Evolutionary conservation across 805 yeast genomes (phyloP), one percentile per base, ranked within the genome.

Genomic region (Candida golubevii): DNA sequence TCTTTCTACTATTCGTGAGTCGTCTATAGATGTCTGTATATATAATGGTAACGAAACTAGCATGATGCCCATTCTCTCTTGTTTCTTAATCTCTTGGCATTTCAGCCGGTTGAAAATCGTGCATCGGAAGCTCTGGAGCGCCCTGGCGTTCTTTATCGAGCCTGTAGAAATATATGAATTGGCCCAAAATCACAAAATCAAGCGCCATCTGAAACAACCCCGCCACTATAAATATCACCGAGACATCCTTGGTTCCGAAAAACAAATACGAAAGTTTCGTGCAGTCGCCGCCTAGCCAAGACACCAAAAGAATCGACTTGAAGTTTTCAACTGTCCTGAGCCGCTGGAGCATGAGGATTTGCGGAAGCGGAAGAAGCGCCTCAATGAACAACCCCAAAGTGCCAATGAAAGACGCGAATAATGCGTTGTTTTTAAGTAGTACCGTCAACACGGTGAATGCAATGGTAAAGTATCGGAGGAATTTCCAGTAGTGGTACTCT

Each of bases 271-370:
- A 70, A 23, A 88, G 77, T 60, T 90, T 90, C 33, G 88, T 76
- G 34, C 83, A 69, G 65, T 89, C 97, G 45, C 97, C 97, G 47
- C 91, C 83, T 5, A 89, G 69, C 97, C 97, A 89, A 56, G 90
- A 83, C 14, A 88, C 65, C 32, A 89, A 61, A 30, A 89, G 67
- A 26, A 91, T 78, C 40, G 82, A 70, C 56, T 88, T 83, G 67
- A 89, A 89, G 47, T 93, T 91, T 51, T 83, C 83, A 7, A 85
- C 80, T 0, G 88, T 78, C 54, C 80, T 79, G 26, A 83, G 55
- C 45, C 88, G 74, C 57, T 79, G 75, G 38, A 86, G 71, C 48
- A 86, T 65, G n/a, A 87, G 67, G 38, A 86, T 80, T 66, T 87
- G 88, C 12, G 93, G 91, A 48, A 87, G 67, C 14, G 96, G 88